Conservation (phyloP, 805 yeast genomes). For the Wickerhamomyces canadensis region DNA sequence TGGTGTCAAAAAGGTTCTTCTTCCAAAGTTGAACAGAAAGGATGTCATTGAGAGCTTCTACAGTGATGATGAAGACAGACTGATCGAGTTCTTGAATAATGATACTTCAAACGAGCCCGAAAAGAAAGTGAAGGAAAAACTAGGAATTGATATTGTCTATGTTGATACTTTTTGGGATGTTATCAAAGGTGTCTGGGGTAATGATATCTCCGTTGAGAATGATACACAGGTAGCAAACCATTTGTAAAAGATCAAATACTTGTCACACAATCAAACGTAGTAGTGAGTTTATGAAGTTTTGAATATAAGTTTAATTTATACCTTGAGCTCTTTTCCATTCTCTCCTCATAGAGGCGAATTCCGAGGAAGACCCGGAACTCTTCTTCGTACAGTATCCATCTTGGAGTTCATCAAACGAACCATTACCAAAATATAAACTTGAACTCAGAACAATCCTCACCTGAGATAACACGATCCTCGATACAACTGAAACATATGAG, state of each 20-base stretch:
- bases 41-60: conserved; percentile 40
- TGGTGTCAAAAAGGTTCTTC: conserved; percentile 53
- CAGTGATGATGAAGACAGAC: conserved; percentile 19
- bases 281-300: too few species aligned
- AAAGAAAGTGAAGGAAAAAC: conserved; percentile 41
- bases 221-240: background rate
- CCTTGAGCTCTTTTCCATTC: background rate
- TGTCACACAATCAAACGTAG: too few species aligned
- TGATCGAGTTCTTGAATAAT: conserved; percentile 16
- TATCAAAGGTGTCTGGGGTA: conserved; percentile 63
- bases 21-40: conserved; percentile 66
- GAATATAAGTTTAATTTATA: background rate
- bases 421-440: too few species aligned
- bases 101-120: conserved; percentile 40
- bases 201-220: conserved; percentile 24
- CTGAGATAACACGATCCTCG: too few species aligned
- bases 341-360: too few species aligned
- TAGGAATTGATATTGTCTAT: conserved; percentile 55
- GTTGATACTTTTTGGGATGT: conserved; percentile 80
- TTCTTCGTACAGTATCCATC: too few species aligned
- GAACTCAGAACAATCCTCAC: too few species aligned
- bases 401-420: too few species aligned
- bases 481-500: too few species aligned
- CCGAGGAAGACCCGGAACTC: too few species aligned
- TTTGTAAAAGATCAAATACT: too few species aligned